Evolutionary conservation across 2,329 filamentous ascomycete species (phyloP), one percentile per base, ranked within the genome.

Genomic region (Chaetomiaceae sp.): DNA sequence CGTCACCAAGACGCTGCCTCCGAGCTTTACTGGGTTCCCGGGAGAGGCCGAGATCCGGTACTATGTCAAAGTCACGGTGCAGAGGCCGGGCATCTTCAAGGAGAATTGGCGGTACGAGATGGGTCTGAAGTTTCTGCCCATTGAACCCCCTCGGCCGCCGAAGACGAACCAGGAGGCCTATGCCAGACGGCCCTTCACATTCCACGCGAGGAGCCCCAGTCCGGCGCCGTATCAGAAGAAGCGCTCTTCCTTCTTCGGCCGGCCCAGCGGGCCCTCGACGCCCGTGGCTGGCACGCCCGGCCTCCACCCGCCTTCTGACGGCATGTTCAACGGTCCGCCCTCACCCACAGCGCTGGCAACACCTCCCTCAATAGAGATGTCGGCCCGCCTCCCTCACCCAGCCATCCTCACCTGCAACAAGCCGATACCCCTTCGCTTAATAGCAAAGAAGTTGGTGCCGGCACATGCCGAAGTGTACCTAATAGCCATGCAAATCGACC

Each of bases 1-100:
- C 72, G 82, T 94, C 58, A 94, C 87, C 65, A 84, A 84, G 61
- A 95, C 91, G 0, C 76, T 99, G 10, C 94, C 94, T 5, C 94
- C 94, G 0, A 95, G 90, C 4, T 74, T 97, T 49, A 88, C 81
- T n/a, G 90, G 89, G 3, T 91, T 94, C 60, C 89, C 89, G 0
- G 86, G 86, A 29, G 84, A 91, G 68, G 92, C 91, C 20, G 90
- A 96, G 70, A 91, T 97, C 55, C 81, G 85, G 61, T 99, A 99
- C 71, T 99, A 89, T 67, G 79, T 97, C 66, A 99, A 99, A 69
- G 90, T 87, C n/a, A 97, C 94, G 0, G 84, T 97, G 5, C 89
- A 90, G 64, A 79, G 90, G n/a, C 90, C 90, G 0, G 85, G 87
- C 13, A 78, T 96, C 54, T 89, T 95, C 70, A 92, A 92, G 66